Evolutionary conservation across 1,139 yeast genomes (phyloP).

Genomic region (Geotrichum europaeum): DNA sequence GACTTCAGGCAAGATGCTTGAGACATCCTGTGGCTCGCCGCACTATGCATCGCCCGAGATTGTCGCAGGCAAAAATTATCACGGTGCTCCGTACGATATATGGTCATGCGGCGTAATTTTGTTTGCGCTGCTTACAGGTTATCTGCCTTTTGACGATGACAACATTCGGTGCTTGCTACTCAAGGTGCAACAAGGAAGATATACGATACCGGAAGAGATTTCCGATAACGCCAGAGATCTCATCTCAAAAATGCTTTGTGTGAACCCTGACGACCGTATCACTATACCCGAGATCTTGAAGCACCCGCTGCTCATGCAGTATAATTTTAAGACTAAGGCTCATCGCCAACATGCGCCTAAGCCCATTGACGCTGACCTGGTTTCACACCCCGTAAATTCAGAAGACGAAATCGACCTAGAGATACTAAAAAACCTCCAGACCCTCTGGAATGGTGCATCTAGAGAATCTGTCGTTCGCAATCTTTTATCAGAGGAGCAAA

Average conservation of each 20-base stretch:
- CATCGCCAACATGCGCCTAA: slow-evolving; percentile 4
- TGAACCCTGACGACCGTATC: slow-evolving; percentile 72
- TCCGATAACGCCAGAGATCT: slow-evolving; percentile 82
- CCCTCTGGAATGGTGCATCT: slow-evolving; percentile 84
- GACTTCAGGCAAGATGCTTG: slow-evolving; percentile 73
- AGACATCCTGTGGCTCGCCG: slow-evolving; percentile 96
- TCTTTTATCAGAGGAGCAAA: slow-evolving; percentile 53
- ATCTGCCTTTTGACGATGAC: slow-evolving; percentile 94
- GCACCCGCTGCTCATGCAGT: slow-evolving; percentile 77
- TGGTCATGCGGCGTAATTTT: slow-evolving; percentile 98
- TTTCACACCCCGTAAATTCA: slow-evolving; percentile 42
- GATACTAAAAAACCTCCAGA: slow-evolving; percentile 76
- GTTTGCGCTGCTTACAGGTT: slow-evolving; percentile 90
- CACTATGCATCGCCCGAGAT: slow-evolving; percentile 98
- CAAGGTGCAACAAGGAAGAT: slow-evolving; percentile 87
- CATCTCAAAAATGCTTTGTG: slow-evolving; percentile 71
- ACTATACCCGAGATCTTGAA: slow-evolving; percentile 61
- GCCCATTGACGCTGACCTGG: slow-evolving; percentile 15
- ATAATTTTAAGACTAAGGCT: slow-evolving; percentile 39
- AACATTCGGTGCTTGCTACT: slow-evolving; percentile 76
- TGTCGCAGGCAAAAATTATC: slow-evolving; percentile 88
- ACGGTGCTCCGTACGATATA: slow-evolving; percentile 94
- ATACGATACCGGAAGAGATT: slow-evolving; percentile 71
- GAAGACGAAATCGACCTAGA: slow-evolving; percentile 66
- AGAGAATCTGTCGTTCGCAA: slow-evolving; percentile 54